Base-by-base conservation (phyloP, 2,329 filamentous ascomycete species). In the Botrytis byssoidea region DNA sequence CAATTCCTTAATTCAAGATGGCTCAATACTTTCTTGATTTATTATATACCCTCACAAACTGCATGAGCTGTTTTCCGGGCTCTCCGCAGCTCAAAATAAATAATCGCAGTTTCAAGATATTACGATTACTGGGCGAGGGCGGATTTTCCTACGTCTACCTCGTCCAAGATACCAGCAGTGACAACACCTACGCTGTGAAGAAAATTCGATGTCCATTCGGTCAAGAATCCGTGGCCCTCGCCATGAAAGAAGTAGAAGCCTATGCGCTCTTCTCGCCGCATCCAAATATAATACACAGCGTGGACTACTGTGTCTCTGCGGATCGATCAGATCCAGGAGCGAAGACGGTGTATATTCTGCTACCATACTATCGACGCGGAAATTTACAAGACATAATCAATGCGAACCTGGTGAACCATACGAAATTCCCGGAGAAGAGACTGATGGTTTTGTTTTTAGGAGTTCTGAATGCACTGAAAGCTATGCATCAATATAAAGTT, bases 121-220 rank as follows among this genome's bases (percentile, higher is more conserved):
- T 97, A 79, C 92, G 96, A 74, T 87, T 99, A 69, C 88, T 99
- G 5, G 96, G 96, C 82, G 96, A 99, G 92, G 96, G 96, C 82
- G 96, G 96, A 80, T 99, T 99, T 86, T 97, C 94, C 77, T 99
- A 98, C 84, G 96, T 99, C 79, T 99, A 99, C 85, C 93, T 99
- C 74, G 96, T 99, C 74, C 93, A 98, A 86, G 95, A 98, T 83
- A 95, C 92, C 66, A 86, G 89, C 72, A 92, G 90, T 70, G 92
- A 93, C 74, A 90, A 95, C 79, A 89, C 97, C 65, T 95, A 97
- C 83, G 96, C 96, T 29, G 90, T 98, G 75, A 99, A 99, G 84
- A 99, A 99, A 88, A 99, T 99, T 83, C 92, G 95, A 81, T 99
- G 96, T 86, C 95, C 96, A 7, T 98, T 99, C 81, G 96, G 96